A percentile compares a stretch with the other conserved stretches of the same genome.
These are phyloP conservation scores for Geotrichum carabidarum DNA, from an alignment of 1,139 yeast genomes.

Conservation along the genomic window DNA sequence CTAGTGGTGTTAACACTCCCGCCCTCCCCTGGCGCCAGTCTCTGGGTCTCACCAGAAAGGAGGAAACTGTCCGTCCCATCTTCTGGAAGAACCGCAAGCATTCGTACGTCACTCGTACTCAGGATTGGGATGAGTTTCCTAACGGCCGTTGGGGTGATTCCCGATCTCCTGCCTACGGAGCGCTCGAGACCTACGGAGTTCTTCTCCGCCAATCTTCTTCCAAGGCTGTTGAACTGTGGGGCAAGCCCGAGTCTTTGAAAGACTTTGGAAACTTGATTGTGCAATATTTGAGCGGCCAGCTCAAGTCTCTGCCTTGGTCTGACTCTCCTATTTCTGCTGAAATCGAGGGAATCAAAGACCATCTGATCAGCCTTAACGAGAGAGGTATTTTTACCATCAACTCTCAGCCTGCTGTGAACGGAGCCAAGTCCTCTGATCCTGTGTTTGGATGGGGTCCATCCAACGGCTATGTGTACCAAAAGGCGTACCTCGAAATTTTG, in stretches of 20 bases:
- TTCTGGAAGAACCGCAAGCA: conserved; percentile 95
- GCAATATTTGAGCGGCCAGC: conserved; percentile 61
- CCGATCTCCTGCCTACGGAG: conserved; percentile 90
- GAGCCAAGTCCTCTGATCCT: conserved; percentile 63
- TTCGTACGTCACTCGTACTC: conserved; percentile 82
- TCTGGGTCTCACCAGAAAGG: conserved; percentile 70
- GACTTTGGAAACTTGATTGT: conserved; percentile 62
- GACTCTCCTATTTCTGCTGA: conserved; percentile 84
- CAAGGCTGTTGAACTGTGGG: conserved; percentile 83
- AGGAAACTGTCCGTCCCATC: conserved; percentile 86
- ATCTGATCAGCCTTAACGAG: conserved; percentile 57
- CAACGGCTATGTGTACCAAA: conserved; percentile 88
- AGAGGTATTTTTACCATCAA: conserved; percentile 75
- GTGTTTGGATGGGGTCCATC: conserved; percentile 94
- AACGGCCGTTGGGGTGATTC: conserved; percentile 96
- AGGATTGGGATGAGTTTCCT: conserved; percentile 93
- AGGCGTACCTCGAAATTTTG: conserved; percentile 82
- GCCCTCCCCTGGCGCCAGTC: conserved; percentile 86
- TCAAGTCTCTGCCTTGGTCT: conserved; percentile 87
- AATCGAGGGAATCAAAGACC: conserved; percentile 56
- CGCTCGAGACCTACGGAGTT: conserved; percentile 58
- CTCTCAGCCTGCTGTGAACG: conserved; percentile 92
- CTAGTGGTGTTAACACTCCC: conserved; percentile 21
- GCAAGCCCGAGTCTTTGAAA: conserved; percentile 55
- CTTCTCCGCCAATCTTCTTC: conserved; percentile 51